Conservation (phyloP, 371 early-diverging fungal species). For the Haplosporangium sp. region DNA sequence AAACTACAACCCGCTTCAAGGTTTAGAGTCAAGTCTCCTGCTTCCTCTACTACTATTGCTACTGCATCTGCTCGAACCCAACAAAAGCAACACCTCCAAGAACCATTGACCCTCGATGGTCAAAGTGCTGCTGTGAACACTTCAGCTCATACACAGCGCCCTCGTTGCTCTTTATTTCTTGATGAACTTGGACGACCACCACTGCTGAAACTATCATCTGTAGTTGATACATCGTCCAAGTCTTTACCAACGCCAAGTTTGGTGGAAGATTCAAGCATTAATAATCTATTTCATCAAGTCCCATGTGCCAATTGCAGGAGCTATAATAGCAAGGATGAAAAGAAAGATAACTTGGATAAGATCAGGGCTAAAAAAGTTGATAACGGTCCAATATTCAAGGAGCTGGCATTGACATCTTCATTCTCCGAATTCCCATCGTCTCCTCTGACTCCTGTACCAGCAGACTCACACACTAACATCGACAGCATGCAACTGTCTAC, state of each 20-base stretch:
- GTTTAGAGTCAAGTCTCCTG: not conserved
- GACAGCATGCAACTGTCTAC: not conserved
- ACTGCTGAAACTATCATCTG: conserved; percentile 10
- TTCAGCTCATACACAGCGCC: not conserved
- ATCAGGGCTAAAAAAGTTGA: not conserved
- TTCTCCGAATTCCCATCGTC: not conserved
- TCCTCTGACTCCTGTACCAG: conserved; percentile 19
- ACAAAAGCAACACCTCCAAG: not conserved
- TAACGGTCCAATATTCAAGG: not conserved
- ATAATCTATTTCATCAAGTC: not conserved
- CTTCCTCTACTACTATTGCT: not conserved
- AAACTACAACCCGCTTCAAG: not conserved
- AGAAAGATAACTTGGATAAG: not conserved
- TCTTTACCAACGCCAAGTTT: not conserved
- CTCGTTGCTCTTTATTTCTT: not conserved
- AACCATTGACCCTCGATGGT: not conserved
- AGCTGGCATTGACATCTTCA: not conserved
- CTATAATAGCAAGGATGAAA: not conserved
- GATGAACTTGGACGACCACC: conserved; percentile 17
- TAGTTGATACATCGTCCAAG: not conserved
- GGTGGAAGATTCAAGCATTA: not conserved
- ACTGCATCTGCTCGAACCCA: not conserved
- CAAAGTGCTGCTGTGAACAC: not conserved
- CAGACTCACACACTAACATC: not conserved
- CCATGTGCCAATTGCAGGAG: not conserved